Evolutionary conservation across 2,329 filamentous ascomycete genomes (phyloP).

Genomic region (Cladophialophora chaetospira): DNA sequence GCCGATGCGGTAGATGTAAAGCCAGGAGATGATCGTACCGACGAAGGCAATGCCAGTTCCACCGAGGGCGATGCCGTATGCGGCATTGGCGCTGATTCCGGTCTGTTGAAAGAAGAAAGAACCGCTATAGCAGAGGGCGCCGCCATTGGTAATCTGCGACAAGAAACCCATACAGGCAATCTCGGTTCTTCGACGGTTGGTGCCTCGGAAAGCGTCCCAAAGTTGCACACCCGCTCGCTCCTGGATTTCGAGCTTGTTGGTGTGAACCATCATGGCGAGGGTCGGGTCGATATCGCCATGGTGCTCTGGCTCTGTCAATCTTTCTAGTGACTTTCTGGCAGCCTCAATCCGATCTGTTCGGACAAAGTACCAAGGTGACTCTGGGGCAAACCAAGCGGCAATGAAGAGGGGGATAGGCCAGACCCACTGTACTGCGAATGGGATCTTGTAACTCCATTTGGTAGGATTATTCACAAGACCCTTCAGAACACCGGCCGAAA

Average conservation of each 20-base stretch:
- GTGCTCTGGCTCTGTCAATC: constrained; percentile 35
- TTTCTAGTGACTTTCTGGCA: constrained; percentile 37
- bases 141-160: constrained; percentile 38
- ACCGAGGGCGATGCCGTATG: constrained; percentile 61
- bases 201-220: constrained; percentile 37
- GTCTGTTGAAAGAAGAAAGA: constrained; percentile 51
- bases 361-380: constrained; percentile 38
- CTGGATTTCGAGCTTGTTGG: constrained; percentile 39
- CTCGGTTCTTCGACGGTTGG: constrained; percentile 44
- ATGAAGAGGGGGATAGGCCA: constrained; percentile 32
- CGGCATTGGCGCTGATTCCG: constrained; percentile 51
- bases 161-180: constrained; percentile 43
- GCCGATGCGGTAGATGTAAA: constrained; percentile 38
- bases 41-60: constrained; percentile 69
- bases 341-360: constrained; percentile 40
- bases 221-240: constrained; percentile 32
- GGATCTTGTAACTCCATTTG: constrained; percentile 29
- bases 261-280: constrained; percentile 44
- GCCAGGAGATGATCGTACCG: constrained; percentile 39
- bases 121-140: constrained; percentile 37
- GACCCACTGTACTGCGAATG: constrained; percentile 34
- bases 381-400: constrained; percentile 28
- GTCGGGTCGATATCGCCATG: constrained; percentile 40
- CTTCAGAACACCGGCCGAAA: constrained; percentile 40
- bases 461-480: constrained; percentile 24